Evolutionary conservation across 106 monocot genomes (phyloP).

Genomic region (Platanthera guangdongensis): DNA sequence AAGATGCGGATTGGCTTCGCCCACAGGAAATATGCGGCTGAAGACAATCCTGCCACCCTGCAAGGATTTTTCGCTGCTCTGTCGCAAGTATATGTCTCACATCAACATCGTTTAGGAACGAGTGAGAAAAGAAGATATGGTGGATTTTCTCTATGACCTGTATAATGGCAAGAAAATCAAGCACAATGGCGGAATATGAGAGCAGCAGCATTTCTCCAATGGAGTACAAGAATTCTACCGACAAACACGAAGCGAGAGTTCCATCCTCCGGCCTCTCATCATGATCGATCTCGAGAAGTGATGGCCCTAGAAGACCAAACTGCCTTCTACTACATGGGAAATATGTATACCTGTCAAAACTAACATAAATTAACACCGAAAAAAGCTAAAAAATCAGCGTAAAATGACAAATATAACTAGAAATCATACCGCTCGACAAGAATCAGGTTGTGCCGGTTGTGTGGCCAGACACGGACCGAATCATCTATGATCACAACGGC

Average conservation of each 20-base stretch:
- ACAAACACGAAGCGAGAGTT: slow-evolving; percentile 73
- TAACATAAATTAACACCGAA: neutral
- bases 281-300: slow-evolving; percentile 87
- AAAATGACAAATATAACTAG: neutral
- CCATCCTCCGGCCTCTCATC: slow-evolving; percentile 94
- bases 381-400: neutral
- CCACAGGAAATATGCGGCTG: slow-evolving; percentile 90
- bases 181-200: neutral
- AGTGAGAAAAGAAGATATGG: slow-evolving; percentile 72
- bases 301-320: slow-evolving; percentile 88
- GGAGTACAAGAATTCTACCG: slow-evolving; percentile 24
- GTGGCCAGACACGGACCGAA: slow-evolving; percentile 87
- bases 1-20: slow-evolving; percentile 74
- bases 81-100: slow-evolving; percentile 84
- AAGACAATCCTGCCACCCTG: slow-evolving; percentile 89
- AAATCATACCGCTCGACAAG: slow-evolving; percentile 80
- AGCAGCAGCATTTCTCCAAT: neutral
- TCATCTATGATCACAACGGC: slow-evolving; percentile 98
- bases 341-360: slow-evolving; percentile 65
- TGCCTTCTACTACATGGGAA: slow-evolving; percentile 92
- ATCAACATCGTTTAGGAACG: slow-evolving; percentile 53
- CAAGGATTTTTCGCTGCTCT: slow-evolving; percentile 74
- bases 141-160: slow-evolving; percentile 93
- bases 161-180: neutral
- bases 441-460: slow-evolving; percentile 87